Percentiles rank a stretch among this genome's conserved stretches.
These are phyloP conservation scores for Knoxia roxburghii DNA, from an alignment of 257 asterid genomes.

Conservation along the genomic window DNA sequence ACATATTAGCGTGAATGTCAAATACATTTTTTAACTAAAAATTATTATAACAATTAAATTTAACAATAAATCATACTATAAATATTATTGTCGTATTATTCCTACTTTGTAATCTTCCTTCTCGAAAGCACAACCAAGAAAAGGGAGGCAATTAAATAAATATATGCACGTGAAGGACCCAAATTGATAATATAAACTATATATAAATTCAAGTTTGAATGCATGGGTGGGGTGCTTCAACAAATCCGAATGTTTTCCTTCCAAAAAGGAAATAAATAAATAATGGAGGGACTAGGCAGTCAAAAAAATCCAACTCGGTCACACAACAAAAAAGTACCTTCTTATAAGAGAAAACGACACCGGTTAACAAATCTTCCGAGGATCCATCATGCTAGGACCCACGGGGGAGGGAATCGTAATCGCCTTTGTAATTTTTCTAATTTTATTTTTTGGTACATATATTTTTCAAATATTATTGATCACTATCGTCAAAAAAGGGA, in stretches of 20 bases:
- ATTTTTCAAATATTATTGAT: not conserved
- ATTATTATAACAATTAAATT: too few species aligned
- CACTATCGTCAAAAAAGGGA: not conserved
- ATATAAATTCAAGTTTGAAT: constrained; percentile 13
- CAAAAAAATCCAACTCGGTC: not conserved
- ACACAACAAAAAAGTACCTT: not conserved
- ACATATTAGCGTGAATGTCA: too few species aligned
- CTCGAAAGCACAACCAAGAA: too few species aligned
- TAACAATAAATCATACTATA: too few species aligned
- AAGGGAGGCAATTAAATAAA: too few species aligned
- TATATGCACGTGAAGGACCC: constrained; percentile 12
- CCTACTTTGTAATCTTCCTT: too few species aligned
- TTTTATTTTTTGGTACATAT: too few species aligned
- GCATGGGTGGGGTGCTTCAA: not conserved
- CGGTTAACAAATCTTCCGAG: not conserved
- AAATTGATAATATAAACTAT: not conserved
- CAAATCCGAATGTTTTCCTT: not conserved
- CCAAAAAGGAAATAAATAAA: too few species aligned
- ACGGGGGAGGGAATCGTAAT: not conserved
- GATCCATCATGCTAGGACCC: not conserved
- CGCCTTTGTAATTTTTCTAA: too few species aligned
- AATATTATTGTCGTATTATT: too few species aligned
- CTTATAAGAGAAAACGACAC: not conserved
- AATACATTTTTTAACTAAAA: too few species aligned
- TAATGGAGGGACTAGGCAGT: not conserved